Base-by-base conservation (phyloP, 768 basidiomycete species). In the Rubroboletus satanas region DNA sequence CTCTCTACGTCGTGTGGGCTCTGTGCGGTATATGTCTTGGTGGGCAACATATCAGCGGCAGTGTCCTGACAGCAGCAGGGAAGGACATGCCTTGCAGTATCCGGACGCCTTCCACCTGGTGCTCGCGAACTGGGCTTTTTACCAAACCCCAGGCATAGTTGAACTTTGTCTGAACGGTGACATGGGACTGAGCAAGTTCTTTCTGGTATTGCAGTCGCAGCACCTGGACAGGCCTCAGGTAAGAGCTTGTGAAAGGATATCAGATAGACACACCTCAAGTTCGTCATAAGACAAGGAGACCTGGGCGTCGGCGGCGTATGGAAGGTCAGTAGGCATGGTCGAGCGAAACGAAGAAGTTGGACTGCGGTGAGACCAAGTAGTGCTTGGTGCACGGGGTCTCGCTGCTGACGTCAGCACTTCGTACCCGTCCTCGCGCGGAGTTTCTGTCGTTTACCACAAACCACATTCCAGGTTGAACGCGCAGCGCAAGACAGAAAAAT, bases 71-170 rank as follows among this genome's bases (percentile, higher is more conserved):
- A 45, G 38, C 21, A 15, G 10, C 11, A 11, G 17, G 17, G 21
- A 44, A 38, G 64, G 74, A 56, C 48, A 21, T 63, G 86, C 96
- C 95, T 83, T 96, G 93, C 52, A 99, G 76, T 43, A 98, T 68
- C 59, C 84, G 83, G 45, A 98, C 93, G 21, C 97, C 97, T 66
- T 97, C 90, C 0, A 88, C 90, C 66, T 98, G 94, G 63, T 97
- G 82, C 31, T 90, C 87, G 39, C 83, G 80, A 62, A 83, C 71
- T 12, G 89, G 90, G 63, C 90, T 92, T 77, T 98, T 98, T 49
- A 98, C 91, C 32, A 96, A 78, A 3, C 96, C 96, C 96, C 96
- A 97, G 38, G 92, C 84, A 72, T 88, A 95, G 75, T 98, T 98
- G 78, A 99, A 99, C 70, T 93, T 95, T 38, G 94, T 96, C 74